Evolutionary conservation across 495 filamentous ascomycete genomes (phyloP).

Genomic region (Podospora bellae-mahoneyi): DNA sequence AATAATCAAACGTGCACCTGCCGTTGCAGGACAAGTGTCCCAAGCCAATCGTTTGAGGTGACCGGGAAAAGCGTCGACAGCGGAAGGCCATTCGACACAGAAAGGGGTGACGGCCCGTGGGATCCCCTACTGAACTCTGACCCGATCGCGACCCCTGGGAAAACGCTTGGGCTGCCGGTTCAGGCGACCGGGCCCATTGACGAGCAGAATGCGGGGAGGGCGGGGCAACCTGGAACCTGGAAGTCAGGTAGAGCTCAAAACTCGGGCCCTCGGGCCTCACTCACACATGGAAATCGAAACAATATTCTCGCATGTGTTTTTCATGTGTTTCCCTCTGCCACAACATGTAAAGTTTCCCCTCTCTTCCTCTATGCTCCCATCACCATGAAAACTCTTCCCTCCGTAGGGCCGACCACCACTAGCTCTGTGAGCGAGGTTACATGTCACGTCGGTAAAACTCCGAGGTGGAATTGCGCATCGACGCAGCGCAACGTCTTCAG

Average conservation of each 20-base stretch:
- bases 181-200: not conserved
- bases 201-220: not conserved
- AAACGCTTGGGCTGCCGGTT: constrained; percentile 1
- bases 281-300: not conserved
- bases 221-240: too few relatives aligned
- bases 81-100: not conserved
- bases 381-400: not conserved
- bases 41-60: not conserved
- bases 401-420: constrained; percentile 2
- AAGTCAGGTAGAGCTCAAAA: not conserved
- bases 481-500: not conserved
- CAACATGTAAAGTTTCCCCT: not conserved
- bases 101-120: not conserved
- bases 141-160: not conserved
- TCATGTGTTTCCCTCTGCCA: not conserved
- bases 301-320: not conserved
- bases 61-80: not conserved
- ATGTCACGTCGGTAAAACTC: constrained; percentile 14
- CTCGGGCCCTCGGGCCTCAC: not conserved
- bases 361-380: not conserved
- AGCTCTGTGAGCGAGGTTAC: not conserved
- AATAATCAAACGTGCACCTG: not conserved
- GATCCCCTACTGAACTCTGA: not conserved
- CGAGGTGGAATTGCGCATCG: constrained; percentile 5
- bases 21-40: not conserved